Evolutionary conservation across 129 eudicot species (phyloP), one percentile per base, ranked within the genome.

Genomic region (Flaveria brownii): DNA sequence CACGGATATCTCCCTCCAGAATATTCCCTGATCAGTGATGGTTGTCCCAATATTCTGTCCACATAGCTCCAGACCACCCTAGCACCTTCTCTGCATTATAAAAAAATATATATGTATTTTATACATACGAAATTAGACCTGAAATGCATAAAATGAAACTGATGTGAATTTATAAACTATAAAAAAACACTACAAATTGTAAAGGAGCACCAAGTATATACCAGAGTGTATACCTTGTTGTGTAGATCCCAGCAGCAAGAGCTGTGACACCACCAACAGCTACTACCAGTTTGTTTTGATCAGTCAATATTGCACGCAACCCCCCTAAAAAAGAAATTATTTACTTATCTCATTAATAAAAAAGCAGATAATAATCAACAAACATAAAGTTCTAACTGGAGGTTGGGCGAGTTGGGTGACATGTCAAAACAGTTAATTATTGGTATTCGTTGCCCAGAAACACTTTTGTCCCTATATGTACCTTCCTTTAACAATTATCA

Each of bases 201-300:
- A 41, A 67, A 2, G 14, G 33, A 77, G 39, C 17, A 57, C 15
- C 49, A 61, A 36, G 17, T 15, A 18, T 73, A 73, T 42, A 73
- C 33, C 11, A 50, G 30, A 63, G 56, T 50, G 46, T 30, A 79
- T 87, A 95, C 99, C 99, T 89, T 83, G 99, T 91, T 67, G 97
- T 95, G 89, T 95, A 95, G 52, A 95, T 85, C 47, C 99, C 99
- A 25, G 97, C 95, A 57, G 97, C 99, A 82, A 95, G 97, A 66
- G 97, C 99, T 52, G 99, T 95, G 52, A 91, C 91, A 47, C 99
- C 99, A 16, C 97, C 96, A 68, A 95, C 97, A 73, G 96, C 97
- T 43, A 91, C 99, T 75, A 91, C 91, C 79, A 95, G 77, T 89
- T 95, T 95, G 82, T 95, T 89, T 81, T 95, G 97, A 86, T 91